Evolutionary conservation across 805 yeast species (phyloP).

Genomic region (Pichia membranifaciens): DNA sequence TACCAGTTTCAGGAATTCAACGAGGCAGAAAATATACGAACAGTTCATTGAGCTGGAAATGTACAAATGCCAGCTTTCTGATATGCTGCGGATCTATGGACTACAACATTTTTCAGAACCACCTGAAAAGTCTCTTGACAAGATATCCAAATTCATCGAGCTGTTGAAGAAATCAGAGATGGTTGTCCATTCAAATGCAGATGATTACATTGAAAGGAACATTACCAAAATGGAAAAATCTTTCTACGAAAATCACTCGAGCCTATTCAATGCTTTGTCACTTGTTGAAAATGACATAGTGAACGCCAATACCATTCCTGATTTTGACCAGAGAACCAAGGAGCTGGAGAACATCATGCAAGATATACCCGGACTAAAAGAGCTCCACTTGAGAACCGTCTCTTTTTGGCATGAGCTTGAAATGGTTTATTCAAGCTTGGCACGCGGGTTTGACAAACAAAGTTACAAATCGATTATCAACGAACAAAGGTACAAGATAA

Average conservation of each 20-base stretch:
- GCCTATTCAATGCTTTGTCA: neutral
- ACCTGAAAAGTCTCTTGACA: constrained; percentile 13
- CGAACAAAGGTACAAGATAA: constrained; percentile 3
- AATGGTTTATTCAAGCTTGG: constrained; percentile 15
- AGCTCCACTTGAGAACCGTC: constrained; percentile 18
- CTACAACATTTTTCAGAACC: constrained; percentile 18
- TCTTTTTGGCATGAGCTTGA: constrained; percentile 15
- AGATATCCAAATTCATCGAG: constrained; percentile 5
- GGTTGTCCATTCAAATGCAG: constrained; percentile 9
- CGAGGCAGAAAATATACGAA: constrained; percentile 13
- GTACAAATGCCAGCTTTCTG: constrained; percentile 17
- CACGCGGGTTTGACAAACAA: constrained; percentile 6
- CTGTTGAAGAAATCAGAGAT: constrained; percentile 8
- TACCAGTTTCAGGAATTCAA: constrained; percentile 10
- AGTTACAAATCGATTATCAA: constrained; percentile 1
- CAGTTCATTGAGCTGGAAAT: constrained; percentile 16
- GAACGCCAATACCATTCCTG: neutral
- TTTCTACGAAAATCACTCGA: neutral
- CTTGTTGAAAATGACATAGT: neutral
- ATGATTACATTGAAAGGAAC: constrained; percentile 2
- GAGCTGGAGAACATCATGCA: constrained; percentile 31
- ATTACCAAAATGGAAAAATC: neutral
- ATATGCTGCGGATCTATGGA: constrained; percentile 18
- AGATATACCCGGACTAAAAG: constrained; percentile 32
- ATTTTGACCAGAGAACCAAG: constrained; percentile 14